Percentiles rank a stretch among this genome's conserved stretches.
Conservation (phyloP, 2,329 filamentous ascomycete species). For the Furcasterigmium sp. region DNA sequence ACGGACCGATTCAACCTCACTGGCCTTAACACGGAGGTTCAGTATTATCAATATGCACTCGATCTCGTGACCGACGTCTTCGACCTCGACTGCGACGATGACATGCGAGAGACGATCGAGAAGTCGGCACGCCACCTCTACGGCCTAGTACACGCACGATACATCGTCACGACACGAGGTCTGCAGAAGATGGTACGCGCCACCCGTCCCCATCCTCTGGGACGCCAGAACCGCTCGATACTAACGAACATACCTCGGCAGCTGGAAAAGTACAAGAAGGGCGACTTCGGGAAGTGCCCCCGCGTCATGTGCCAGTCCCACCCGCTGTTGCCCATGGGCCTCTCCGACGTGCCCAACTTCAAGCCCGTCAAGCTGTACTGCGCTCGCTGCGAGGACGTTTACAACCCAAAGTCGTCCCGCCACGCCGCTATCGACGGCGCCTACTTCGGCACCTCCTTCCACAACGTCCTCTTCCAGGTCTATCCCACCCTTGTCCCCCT, state of each 20-base stretch:
- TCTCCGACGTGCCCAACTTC: slow-evolving; percentile 80
- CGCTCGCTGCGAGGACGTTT: slow-evolving; percentile 93
- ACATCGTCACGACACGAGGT: slow-evolving; percentile 92
- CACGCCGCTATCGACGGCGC: slow-evolving; percentile 95
- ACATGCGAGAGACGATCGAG: slow-evolving; percentile 96
- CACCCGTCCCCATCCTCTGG: not conserved
- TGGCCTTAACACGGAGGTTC: slow-evolving; percentile 92
- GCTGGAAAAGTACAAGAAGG: slow-evolving; percentile 99
- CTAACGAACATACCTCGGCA: slow-evolving; percentile 28
- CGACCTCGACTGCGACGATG: slow-evolving; percentile 96
- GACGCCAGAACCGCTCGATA: not conserved
- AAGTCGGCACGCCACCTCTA: slow-evolving; percentile 95
- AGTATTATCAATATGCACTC: slow-evolving; percentile 98
- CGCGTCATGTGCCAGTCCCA: slow-evolving; percentile 93
- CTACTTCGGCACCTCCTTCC: slow-evolving; percentile 97
- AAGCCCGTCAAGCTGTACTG: slow-evolving; percentile 97
- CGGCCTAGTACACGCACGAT: slow-evolving; percentile 90
- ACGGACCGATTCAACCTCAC: slow-evolving; percentile 98
- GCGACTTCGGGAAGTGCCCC: slow-evolving; percentile 96
- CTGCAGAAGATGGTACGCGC: slow-evolving; percentile 87
- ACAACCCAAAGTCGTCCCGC: slow-evolving; percentile 96
- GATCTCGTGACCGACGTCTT: slow-evolving; percentile 98
- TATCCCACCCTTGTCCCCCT: slow-evolving; percentile 84
- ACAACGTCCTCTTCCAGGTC: slow-evolving; percentile 98
- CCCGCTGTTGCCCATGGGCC: slow-evolving; percentile 89